A percentile compares a stretch with the other conserved stretches of the same genome.
phyloP scores from a whole-genome alignment of 768 basidiomycete species.

The Cantharellus anzutake region DNA sequence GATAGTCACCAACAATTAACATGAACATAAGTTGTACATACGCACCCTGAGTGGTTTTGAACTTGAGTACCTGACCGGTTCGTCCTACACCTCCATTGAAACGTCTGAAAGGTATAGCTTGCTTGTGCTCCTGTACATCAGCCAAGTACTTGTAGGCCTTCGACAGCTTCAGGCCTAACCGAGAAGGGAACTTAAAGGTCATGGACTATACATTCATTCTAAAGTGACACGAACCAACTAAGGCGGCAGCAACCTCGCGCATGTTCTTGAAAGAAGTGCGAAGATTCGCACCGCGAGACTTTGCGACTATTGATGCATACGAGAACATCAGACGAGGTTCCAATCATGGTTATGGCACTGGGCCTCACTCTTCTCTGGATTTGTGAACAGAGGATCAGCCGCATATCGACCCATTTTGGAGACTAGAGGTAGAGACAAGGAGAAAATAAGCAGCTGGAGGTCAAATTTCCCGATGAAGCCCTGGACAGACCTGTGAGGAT shows the following conservation, averaged over 20 bases:
- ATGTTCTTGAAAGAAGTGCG: conserved; percentile 99
- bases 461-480: not conserved
- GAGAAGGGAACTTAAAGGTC: not conserved
- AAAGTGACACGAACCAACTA: conserved; percentile 42
- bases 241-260: conserved; percentile 92
- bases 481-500: too few relatives aligned
- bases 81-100: conserved; percentile 92
- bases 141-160: conserved; percentile 92
- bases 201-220: conserved; percentile 6
- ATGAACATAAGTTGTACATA: not conserved
- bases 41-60: conserved; percentile 85
- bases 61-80: conserved; percentile 87
- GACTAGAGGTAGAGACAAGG: not conserved
- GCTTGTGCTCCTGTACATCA: conserved; percentile 92
- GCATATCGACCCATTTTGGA: conserved; percentile 68
- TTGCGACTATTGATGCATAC: conserved; percentile 40
- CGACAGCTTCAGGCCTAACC: conserved; percentile 66
- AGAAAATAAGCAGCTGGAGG: not conserved
- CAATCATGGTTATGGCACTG: conserved; percentile 1
- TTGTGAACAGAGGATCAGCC: conserved; percentile 63
- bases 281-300: conserved; percentile 89
- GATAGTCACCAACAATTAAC: not conserved
- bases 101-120: conserved; percentile 88
- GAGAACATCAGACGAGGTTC: not conserved
- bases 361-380: conserved; percentile 85